Base-by-base conservation (phyloP, 2,329 filamentous ascomycete species). In the Polytolypa hystricis region DNA sequence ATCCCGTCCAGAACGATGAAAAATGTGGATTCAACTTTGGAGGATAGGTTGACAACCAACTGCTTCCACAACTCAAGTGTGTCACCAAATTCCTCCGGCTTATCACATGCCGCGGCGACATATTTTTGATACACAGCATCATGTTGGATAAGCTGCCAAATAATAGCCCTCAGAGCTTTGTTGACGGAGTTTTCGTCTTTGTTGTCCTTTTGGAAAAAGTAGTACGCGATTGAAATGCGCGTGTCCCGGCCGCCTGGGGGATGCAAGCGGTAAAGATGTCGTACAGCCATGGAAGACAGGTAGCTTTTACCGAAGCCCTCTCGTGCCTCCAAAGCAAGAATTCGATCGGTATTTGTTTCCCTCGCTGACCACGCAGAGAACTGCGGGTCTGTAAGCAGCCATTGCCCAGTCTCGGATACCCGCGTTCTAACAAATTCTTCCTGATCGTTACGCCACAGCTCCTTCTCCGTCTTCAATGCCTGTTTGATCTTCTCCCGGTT, bases 1-100 rank as follows among this genome's bases (percentile, higher is more conserved):
- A 70, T 46, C 55, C 73, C 20, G 52, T 74, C 27, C 59, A 74
- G 50, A 53, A 60, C 39, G 61, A 66, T 15, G 44, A 65, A 35
- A 53, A 69, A 44, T 2, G 42, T 50, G 4, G 48, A 47, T 32
- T 53, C 48, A 11, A 37, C 45, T 30, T 46, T 51, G 1, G 30
- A 19, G 5, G 42, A 43, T 18, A 43, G 37, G 9, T 41, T 31
- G 12, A 40, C 37, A 28, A 44, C 32, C 15, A 44, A 28, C 18
- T 44, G 42, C 6, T 42, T 42, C 42, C 40, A 44, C 8, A 44
- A 33, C 11, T 44, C 42, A 4, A 44, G 19, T 6, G 42, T 40
- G 14, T 38, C 36, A 10, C 37, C 42, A 29, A 44, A 44, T 18
- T 44, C 42, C 15, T 44, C 42, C 5, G 42, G 38, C 23, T 44